Percentiles rank a stretch among this genome's conserved stretches.
Conservation (phyloP, 305 asterid species). For the Ilex paraguariensis region DNA sequence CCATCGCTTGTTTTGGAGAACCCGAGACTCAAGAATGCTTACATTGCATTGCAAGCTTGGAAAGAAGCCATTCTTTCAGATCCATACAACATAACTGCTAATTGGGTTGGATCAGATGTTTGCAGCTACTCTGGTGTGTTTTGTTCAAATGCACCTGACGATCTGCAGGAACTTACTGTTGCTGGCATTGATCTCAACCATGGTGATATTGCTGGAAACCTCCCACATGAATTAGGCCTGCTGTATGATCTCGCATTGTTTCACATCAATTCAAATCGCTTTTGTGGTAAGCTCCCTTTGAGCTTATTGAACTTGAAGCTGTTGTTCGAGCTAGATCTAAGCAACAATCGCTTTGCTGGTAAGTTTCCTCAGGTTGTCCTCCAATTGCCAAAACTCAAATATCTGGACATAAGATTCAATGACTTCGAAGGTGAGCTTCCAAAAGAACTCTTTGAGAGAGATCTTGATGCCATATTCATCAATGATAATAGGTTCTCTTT, state of each 20-base stretch:
- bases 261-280: slow-evolving; percentile 51
- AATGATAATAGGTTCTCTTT: slow-evolving; percentile 40
- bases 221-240: slow-evolving; percentile 48
- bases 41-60: slow-evolving; percentile 68
- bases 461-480: slow-evolving; percentile 46
- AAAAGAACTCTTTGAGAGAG: slow-evolving; percentile 28
- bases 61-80: slow-evolving; percentile 50
- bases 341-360: slow-evolving; percentile 49
- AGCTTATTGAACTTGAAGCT: slow-evolving; percentile 45
- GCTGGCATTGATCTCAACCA: slow-evolving; percentile 59
- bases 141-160: slow-evolving; percentile 47
- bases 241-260: slow-evolving; percentile 42
- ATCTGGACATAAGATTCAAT: slow-evolving; percentile 47
- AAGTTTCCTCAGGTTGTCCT: slow-evolving; percentile 35
- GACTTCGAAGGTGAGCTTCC: slow-evolving; percentile 50
- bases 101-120: slow-evolving; percentile 52
- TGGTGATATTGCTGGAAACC: slow-evolving; percentile 46
- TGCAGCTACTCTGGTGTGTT: slow-evolving; percentile 55
- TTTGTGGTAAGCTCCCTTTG: slow-evolving; percentile 44
- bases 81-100: slow-evolving; percentile 34
- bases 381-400: slow-evolving; percentile 30
- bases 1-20: slow-evolving; percentile 31
- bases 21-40: slow-evolving; percentile 42
- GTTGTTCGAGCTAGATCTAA: slow-evolving; percentile 45
- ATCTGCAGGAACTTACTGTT: slow-evolving; percentile 31